phyloP scores from a whole-genome alignment of 192 early-diverging fungal genomes.

The Anaeromyces robustus region DNA sequence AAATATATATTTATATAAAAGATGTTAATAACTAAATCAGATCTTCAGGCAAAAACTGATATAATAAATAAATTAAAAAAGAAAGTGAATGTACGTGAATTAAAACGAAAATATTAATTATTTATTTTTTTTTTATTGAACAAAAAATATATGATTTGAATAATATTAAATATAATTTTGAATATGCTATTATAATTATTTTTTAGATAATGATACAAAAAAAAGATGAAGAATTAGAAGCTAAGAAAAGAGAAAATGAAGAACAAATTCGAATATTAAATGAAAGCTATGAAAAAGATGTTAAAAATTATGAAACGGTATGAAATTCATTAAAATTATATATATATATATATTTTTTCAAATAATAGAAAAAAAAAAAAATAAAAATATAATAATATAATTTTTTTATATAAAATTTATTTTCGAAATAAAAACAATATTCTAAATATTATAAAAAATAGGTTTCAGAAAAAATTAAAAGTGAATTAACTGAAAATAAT shows the following conservation, averaged over 20 bases:
- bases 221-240: slow-evolving; percentile 11
- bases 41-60: slow-evolving; percentile 21
- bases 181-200: no score
- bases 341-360: not conserved
- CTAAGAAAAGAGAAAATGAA: slow-evolving; percentile 9
- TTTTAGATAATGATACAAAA: slow-evolving; percentile 16
- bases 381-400: no score
- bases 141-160: no score
- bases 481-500: not conserved
- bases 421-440: no score
- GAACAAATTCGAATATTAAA: slow-evolving; percentile 7
- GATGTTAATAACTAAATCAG: slow-evolving; percentile 33
- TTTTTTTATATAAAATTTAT: no score
- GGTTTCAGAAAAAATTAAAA: slow-evolving; percentile 1
- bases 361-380: no score
- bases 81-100: slow-evolving; percentile 16
- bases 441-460: no score
- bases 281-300: not conserved
- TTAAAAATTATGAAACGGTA: not conserved
- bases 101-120: not conserved
- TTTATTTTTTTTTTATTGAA: not conserved
- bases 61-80: slow-evolving; percentile 19
- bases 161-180: no score
- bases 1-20: not conserved
- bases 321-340: no score